Percentiles rank a stretch among this genome's conserved stretches.
These are phyloP conservation scores for Diaporthe citrichinensis DNA, from an alignment of 2,329 filamentous ascomycete genomes.

Conservation along the genomic window DNA sequence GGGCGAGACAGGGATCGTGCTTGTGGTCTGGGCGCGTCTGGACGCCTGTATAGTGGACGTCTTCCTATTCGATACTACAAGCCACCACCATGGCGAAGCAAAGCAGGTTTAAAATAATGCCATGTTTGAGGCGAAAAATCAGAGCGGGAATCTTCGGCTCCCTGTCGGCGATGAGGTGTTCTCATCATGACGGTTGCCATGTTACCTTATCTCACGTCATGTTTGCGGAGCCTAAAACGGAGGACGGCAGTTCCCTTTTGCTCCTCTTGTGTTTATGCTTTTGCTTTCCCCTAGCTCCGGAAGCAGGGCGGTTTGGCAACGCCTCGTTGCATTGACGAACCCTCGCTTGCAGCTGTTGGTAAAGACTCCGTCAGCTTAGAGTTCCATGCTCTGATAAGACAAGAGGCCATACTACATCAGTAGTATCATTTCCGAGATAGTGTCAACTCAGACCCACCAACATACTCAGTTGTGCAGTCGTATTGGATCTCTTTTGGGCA, in stretches of 20 bases:
- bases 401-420: neutral
- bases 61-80: constrained; percentile 6
- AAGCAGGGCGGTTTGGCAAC: neutral
- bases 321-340: neutral
- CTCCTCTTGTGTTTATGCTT: neutral
- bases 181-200: constrained; percentile 2
- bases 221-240: neutral
- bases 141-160: neutral
- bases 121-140: constrained; percentile 11
- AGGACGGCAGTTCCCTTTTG: neutral
- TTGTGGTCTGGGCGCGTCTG: neutral
- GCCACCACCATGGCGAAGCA: constrained; percentile 3
- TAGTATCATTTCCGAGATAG: neutral
- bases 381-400: neutral
- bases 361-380: neutral
- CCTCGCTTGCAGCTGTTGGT: neutral
- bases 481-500: neutral
- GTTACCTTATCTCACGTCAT: neutral
- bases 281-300: neutral
- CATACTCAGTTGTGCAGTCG: neutral
- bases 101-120: neutral
- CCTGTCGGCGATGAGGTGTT: neutral
- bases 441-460: neutral
- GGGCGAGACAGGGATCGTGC: constrained; percentile 3
- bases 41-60: neutral